Evolutionary conservation across 1,284 basidiomycete species (phyloP).

Genomic region (Tylopilus orsonianus): DNA sequence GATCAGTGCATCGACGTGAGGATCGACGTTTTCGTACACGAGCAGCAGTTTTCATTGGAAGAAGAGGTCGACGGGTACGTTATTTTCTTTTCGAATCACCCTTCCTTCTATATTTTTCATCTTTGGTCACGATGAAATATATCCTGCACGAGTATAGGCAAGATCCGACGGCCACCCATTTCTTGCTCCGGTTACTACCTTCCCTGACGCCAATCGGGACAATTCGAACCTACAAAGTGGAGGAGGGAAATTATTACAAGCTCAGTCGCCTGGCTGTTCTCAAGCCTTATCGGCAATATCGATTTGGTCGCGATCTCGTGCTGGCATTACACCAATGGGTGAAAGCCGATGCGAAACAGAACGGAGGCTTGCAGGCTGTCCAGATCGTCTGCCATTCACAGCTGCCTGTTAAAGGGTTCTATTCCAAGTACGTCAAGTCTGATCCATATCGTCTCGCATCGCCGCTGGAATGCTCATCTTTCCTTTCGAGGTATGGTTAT

Average conservation of each 20-base stretch:
- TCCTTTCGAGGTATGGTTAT: slow-evolving; percentile 63
- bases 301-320: slow-evolving; percentile 65
- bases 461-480: slow-evolving; percentile 6
- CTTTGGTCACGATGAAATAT: slow-evolving; percentile 5
- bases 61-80: slow-evolving; percentile 71
- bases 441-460: slow-evolving; percentile 4
- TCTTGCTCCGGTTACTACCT: slow-evolving; percentile 64
- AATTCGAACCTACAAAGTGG: slow-evolving; percentile 39
- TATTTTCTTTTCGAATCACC: slow-evolving; percentile 6
- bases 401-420: slow-evolving; percentile 67
- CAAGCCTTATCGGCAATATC: slow-evolving; percentile 59
- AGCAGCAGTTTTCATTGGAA: slow-evolving; percentile 61
- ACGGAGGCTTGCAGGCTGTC: slow-evolving; percentile 30
- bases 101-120: slow-evolving; percentile 5
- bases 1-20: slow-evolving; percentile 64
- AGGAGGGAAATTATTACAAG: slow-evolving; percentile 52
- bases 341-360: slow-evolving; percentile 39
- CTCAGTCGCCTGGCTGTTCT: slow-evolving; percentile 68
- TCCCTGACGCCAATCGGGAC: slow-evolving; percentile 66
- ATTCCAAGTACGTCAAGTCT: slow-evolving; percentile 58
- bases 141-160: slow-evolving; percentile 39
- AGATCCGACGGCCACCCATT: slow-evolving; percentile 64
- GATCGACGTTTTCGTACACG: slow-evolving; percentile 58
- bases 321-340: slow-evolving; percentile 59
- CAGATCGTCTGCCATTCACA: slow-evolving; percentile 66